Conservation (phyloP, 352 stramenopile genomes). For the Phytophthora ramorum region DNA sequence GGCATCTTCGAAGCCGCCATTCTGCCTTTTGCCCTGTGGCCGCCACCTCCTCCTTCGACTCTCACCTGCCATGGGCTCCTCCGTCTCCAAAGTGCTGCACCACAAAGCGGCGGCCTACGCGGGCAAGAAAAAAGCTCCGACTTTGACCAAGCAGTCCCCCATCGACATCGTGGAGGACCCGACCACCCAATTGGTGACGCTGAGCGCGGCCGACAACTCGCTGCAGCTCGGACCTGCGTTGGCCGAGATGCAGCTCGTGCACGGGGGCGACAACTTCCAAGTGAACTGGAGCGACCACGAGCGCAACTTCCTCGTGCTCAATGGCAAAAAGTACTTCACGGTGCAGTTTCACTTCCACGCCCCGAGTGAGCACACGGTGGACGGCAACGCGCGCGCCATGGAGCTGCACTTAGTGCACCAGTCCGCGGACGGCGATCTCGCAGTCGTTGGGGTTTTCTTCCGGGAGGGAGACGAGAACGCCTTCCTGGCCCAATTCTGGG, state of each 20-base stretch:
- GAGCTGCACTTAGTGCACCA: constrained; percentile 79
- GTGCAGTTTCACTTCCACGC: constrained; percentile 78
- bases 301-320: constrained; percentile 51
- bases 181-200: constrained; percentile 20
- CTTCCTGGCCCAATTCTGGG: constrained; percentile 74
- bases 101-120: constrained; percentile 14
- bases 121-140: neutral
- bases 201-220: constrained; percentile 24
- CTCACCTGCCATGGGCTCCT: constrained; percentile 18
- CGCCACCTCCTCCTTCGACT: neutral
- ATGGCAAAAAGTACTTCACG: constrained; percentile 61
- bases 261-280: constrained; percentile 55
- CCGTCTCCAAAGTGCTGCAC: constrained; percentile 23
- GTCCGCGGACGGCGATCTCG: constrained; percentile 54
- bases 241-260: constrained; percentile 44
- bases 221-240: constrained; percentile 39
- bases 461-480: constrained; percentile 49
- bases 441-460: constrained; percentile 74
- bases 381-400: constrained; percentile 58
- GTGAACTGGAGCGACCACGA: constrained; percentile 52
- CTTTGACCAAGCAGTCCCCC: constrained; percentile 50
- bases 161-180: constrained; percentile 57
- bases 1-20: constrained; percentile 5
- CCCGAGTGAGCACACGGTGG: constrained; percentile 75
- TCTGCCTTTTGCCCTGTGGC: constrained; percentile 11